phyloP scores from a whole-genome alignment of 108 stramenopile genomes.

The Stephanodiscus minutulus region DNA sequence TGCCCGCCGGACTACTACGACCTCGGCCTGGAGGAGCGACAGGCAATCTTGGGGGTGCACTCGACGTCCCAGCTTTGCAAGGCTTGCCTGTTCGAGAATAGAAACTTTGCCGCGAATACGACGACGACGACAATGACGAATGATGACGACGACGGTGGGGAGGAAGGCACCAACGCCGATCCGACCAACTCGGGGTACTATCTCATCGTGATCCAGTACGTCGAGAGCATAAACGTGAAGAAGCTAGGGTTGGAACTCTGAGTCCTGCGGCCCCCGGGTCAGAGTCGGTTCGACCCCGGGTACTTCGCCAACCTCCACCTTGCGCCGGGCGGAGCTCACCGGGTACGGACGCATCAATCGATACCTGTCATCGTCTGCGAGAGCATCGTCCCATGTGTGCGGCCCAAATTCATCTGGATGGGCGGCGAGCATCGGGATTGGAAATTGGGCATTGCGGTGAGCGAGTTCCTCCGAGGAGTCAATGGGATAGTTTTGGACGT shows the following conservation, averaged over 20 bases:
- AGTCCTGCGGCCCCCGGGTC: constrained; percentile 51
- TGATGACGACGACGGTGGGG: too few species aligned
- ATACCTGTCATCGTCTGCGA: constrained; percentile 62
- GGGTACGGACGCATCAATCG: constrained; percentile 76
- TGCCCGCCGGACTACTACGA: constrained; percentile 70
- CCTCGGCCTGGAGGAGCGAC: constrained; percentile 63
- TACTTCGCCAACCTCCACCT: constrained; percentile 71
- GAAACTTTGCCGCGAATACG: constrained; percentile 57
- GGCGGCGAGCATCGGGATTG: constrained; percentile 82
- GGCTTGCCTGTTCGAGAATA: constrained; percentile 82
- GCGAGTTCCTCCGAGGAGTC: constrained; percentile 60
- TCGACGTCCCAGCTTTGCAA: constrained; percentile 71
- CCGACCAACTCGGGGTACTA: constrained; percentile 70
- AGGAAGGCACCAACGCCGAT: too few species aligned
- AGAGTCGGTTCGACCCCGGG: constrained; percentile 38
- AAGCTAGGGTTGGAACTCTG: constrained; percentile 66
- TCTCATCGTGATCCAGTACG: constrained; percentile 84
- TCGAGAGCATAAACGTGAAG: constrained; percentile 64
- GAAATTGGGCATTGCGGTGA: constrained; percentile 77
- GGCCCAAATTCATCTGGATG: constrained; percentile 76
- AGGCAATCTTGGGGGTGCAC: constrained; percentile 48
- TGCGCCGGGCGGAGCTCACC: constrained; percentile 67
- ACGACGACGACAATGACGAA: too few species aligned
- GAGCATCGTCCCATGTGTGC: constrained; percentile 50
- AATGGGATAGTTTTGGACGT: constrained; percentile 68